Percentiles rank a stretch among this genome's conserved stretches.
These are phyloP conservation scores for Tetrahymena thermophila DNA, from an alignment of 73 alveolate genomes.

Conservation along the genomic window DNA sequence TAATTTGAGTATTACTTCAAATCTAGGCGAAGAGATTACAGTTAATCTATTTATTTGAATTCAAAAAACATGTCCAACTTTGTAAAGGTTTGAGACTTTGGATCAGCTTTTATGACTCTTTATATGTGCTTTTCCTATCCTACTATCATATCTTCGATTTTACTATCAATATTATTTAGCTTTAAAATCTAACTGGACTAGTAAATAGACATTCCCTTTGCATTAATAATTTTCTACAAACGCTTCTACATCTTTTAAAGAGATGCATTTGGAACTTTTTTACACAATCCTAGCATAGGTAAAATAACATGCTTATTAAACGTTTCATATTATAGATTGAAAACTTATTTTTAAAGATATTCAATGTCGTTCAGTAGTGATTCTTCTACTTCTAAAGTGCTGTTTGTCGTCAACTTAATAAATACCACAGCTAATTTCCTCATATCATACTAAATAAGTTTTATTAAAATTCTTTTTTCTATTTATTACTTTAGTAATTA, in stretches of 20 bases:
- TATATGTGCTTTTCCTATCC: neutral
- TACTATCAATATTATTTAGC: neutral
- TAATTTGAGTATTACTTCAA: neutral
- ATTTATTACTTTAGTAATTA: neutral
- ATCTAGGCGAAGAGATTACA: neutral
- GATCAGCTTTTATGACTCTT: neutral
- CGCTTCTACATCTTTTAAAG: neutral
- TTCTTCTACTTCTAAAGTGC: neutral
- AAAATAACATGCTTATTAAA: neutral
- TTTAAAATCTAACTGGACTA: neutral
- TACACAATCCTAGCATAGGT: neutral
- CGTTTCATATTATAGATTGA: neutral
- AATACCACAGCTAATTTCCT: neutral
- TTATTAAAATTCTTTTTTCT: neutral
- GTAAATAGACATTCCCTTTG: neutral
- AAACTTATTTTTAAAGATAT: neutral
- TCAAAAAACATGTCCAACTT: neutral
- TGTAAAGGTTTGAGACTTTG: neutral
- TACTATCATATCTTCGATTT: neutral
- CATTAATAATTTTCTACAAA: neutral
- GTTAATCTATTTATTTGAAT: neutral
- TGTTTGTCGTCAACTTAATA: neutral
- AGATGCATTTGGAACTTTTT: neutral
- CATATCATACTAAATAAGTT: neutral
- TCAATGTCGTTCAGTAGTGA: neutral